Evolutionary conservation across 1,284 basidiomycete genomes (phyloP), one percentile per base, ranked within the genome.

Genomic region (Ganoderma boninense): DNA sequence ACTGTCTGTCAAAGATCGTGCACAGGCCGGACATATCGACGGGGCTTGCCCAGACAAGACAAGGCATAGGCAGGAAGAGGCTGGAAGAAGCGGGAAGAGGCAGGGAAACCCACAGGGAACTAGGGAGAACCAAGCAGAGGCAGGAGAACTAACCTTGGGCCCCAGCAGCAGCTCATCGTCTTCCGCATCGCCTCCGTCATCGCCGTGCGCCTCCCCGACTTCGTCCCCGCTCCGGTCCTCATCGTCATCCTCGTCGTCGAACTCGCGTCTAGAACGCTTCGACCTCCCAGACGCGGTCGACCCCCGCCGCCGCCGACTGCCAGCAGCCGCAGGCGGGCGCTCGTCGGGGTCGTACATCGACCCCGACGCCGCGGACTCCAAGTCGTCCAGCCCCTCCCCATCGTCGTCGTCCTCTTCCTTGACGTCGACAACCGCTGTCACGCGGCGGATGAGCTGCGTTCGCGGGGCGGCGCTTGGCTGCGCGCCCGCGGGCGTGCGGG

Each of bases 391-490:
- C 6, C 75, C 76, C 18, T 35, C 79, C 49, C 72, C 72, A 5
- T 80, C 80, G 32, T 71, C 73, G 32, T 71, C 73, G 73, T 86
- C 85, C 69, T 86, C 84, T 71, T 86, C 80, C 23, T 84, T 85
- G 3, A 84, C 79, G 62, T 86, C 79, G 23, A 86, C 78, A 4
- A 84, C 76, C 42, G 85, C 84, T 6, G 83, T 82, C 23, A 87
- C 85, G 18, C 84, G 84, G 26, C 85, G 82, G 38, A 86, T 79
- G 26, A 86, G 66, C 35, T 74, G 74, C 57, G 80, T 76, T 29
- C 73, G 68, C 14, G 71, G 74, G 29, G 71, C 73, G n/a, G n/a
- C 43, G 14, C 13, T 42, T 16, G 71, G 65, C 56, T 71, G 69
- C 11, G 66, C 64, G 1, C 62, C 64, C 29, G 67, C 62, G 0